phyloP scores from a whole-genome alignment of 2,329 filamentous ascomycete species.

The Aspergillus fischeri region DNA sequence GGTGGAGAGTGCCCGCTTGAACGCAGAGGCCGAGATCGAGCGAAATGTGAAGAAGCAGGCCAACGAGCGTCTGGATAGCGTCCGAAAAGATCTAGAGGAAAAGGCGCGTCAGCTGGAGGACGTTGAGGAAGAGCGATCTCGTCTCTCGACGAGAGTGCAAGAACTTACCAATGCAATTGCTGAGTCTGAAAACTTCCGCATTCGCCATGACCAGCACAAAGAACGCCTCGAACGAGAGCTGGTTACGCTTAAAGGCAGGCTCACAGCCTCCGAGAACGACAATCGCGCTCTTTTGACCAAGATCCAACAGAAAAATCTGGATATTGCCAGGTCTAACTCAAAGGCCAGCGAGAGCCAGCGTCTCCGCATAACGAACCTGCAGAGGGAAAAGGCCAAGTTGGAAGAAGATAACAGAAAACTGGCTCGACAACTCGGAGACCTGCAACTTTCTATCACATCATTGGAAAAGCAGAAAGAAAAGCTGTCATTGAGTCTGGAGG shows the following conservation, averaged over 20 bases:
- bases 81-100: conserved; percentile 75
- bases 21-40: conserved; percentile 77
- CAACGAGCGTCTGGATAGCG: conserved; percentile 71
- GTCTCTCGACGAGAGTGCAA: conserved; percentile 75
- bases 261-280: conserved; percentile 92
- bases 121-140: conserved; percentile 72
- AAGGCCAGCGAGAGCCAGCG: conserved; percentile 80
- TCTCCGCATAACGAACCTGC: conserved; percentile 68
- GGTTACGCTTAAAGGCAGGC: conserved; percentile 81
- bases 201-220: conserved; percentile 90
- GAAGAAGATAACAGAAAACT: conserved; percentile 81
- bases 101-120: conserved; percentile 72
- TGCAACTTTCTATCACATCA: conserved; percentile 75
- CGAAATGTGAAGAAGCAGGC: conserved; percentile 72
- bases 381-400: conserved; percentile 74
- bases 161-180: conserved; percentile 81
- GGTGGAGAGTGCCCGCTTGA: conserved; percentile 78
- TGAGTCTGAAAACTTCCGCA: conserved; percentile 81
- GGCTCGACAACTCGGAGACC: conserved; percentile 78
- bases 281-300: conserved; percentile 95
- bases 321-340: conserved; percentile 87
- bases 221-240: conserved; percentile 88
- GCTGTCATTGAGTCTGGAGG: conserved; percentile 79
- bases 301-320: conserved; percentile 92
- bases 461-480: conserved; percentile 95